Percentiles rank a stretch among this genome's conserved stretches.
These are phyloP conservation scores for Botrytis paeoniae DNA, from an alignment of 2,329 filamentous ascomycete genomes.

Conservation along the genomic window DNA sequence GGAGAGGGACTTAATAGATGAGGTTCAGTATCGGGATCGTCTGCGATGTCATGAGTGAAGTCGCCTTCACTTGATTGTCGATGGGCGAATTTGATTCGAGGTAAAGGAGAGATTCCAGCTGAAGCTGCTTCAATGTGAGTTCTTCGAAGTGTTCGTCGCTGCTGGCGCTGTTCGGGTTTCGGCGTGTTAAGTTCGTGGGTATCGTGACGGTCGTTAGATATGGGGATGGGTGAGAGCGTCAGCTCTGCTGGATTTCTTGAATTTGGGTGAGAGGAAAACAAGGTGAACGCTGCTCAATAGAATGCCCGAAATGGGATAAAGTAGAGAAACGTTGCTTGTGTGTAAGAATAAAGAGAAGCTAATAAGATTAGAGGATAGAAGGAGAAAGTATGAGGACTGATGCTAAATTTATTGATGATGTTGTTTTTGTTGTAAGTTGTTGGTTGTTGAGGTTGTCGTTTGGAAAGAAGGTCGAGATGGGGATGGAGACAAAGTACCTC, in stretches of 20 bases:
- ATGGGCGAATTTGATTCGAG: slow-evolving; percentile 30
- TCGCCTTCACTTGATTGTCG: slow-evolving; percentile 24
- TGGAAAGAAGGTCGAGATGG: background rate
- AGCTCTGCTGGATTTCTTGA: slow-evolving; percentile 31
- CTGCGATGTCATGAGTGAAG: slow-evolving; percentile 33
- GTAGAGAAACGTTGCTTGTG: background rate
- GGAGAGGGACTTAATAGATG: slow-evolving; percentile 23
- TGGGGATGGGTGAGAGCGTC: slow-evolving; percentile 33
- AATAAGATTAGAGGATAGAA: background rate
- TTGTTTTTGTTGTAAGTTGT: slow-evolving; percentile 1
- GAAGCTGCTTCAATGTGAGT: slow-evolving; percentile 38
- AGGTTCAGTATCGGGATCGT: slow-evolving; percentile 32
- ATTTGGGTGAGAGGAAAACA: slow-evolving; percentile 30
- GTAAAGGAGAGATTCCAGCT: slow-evolving; percentile 36
- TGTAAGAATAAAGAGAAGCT: background rate
- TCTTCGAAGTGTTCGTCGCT: slow-evolving; percentile 31
- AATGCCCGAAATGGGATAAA: slow-evolving; percentile 23
- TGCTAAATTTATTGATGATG: slow-evolving; percentile 17
- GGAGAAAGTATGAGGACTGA: slow-evolving; percentile 2
- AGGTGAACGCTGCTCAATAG: slow-evolving; percentile 29
- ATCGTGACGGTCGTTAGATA: slow-evolving; percentile 40
- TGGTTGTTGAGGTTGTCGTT: background rate
- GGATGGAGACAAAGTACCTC: background rate
- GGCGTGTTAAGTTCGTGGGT: slow-evolving; percentile 37
- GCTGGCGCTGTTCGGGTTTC: slow-evolving; percentile 35